Evolutionary conservation across 2,329 filamentous ascomycete species (phyloP).

Genomic region (Rhynchosporium graminicola): DNA sequence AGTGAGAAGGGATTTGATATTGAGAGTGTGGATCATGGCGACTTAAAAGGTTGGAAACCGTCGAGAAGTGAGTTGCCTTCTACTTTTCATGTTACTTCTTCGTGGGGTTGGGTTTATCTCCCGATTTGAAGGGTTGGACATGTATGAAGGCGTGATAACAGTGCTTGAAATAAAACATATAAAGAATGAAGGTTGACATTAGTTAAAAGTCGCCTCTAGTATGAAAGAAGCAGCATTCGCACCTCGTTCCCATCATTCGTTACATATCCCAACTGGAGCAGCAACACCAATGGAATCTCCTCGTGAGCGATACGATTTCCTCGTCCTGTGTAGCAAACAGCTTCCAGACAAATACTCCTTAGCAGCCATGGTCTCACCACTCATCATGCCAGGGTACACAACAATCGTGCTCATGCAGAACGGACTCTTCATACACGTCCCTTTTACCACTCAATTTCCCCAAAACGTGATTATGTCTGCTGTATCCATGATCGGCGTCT

Average conservation of each 20-base stretch:
- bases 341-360: slow-evolving; percentile 29
- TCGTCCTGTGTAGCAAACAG: slow-evolving; percentile 31
- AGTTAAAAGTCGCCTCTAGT: slow-evolving; percentile 19
- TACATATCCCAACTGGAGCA: slow-evolving; percentile 21
- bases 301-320: slow-evolving; percentile 28
- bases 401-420: slow-evolving; percentile 33
- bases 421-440: slow-evolving; percentile 31
- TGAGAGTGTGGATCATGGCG: slow-evolving; percentile 34
- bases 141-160: neutral
- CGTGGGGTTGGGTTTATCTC: neutral
- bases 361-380: slow-evolving; percentile 22
- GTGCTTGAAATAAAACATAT: neutral
- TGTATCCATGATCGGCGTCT: slow-evolving; percentile 30
- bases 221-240: slow-evolving; percentile 21
- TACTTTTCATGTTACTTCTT: neutral
- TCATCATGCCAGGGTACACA: slow-evolving; percentile 27
- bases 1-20: slow-evolving; percentile 31
- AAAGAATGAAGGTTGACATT: neutral
- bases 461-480: slow-evolving; percentile 28
- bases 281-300: slow-evolving; percentile 23
- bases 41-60: slow-evolving; percentile 29
- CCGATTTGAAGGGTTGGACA: neutral
- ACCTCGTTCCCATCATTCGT: neutral
- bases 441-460: slow-evolving; percentile 28
- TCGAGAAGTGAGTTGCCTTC: slow-evolving; percentile 22